Base-by-base conservation (phyloP, 1,284 basidiomycete genomes). In the Apiotrichum montevideense region DNA sequence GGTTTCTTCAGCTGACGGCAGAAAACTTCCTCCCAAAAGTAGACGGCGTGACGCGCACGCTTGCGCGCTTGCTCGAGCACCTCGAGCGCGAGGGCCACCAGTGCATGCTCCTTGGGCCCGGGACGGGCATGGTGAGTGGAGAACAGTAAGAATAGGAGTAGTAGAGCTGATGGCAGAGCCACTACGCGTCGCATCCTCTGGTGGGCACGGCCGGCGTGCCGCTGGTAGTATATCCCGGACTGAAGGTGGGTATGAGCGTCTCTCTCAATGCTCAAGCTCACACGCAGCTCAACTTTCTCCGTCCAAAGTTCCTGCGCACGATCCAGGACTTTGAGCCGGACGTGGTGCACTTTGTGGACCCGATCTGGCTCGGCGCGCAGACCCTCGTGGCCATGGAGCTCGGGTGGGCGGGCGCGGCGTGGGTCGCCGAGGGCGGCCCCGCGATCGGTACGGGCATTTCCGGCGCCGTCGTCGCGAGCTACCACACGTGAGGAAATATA, bases 1-100 rank as follows among this genome's bases (percentile, higher is more conserved):
- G 21, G 21, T 21, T 21, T 21, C 21, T 21, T 21, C 21, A 14
- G 29, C 50, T 57, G 42, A 59, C 34, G 1, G 51, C 69, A 74
- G 81, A 83, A 62, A 83, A 83, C 75, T 82, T 82, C 57, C 66
- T 83, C 8, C 81, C 81, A 13, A 81, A 82, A 57, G 73, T 83
- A 39, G 81, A 83, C 63, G 82, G 81, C 9, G 81, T 83, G 2
- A 83, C 82, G 0, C 72, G 82, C 29, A 82, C 81, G 0, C 70
- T 83, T 4, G 80, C 80, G 0, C 74, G 80, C n/a, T 70, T 83
- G 6, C 74, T 83, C 35, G 80, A 81, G 56, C 81, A 83, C 57
- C 74, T 83, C 34, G 76, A 80, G 65, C 68, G 72, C 8, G 78
- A 82, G 62, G 82, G 82, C 2, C 81, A 83, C 65, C 74, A 80